Base-by-base conservation (phyloP, 495 filamentous ascomycete species). In the Penicillium alfredii region DNA sequence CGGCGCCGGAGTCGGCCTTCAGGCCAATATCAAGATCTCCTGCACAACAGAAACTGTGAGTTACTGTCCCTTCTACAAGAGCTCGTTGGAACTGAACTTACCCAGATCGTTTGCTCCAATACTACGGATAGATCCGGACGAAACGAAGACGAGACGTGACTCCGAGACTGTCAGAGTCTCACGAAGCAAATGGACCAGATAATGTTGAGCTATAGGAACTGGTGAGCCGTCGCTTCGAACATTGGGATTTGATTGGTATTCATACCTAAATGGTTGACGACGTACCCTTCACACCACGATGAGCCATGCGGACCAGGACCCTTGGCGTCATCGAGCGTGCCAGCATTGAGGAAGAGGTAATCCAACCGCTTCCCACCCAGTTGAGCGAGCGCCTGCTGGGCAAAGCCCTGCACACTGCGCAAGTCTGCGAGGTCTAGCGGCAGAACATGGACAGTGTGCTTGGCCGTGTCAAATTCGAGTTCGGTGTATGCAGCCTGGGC, bases 211-310 rank as follows among this genome's bases (percentile, higher is more conserved):
- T 58, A 17, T 27, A 20, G n/a, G n/a, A n/a, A n/a, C n/a, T n/a
- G n/a, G n/a, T n/a, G n/a, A n/a, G n/a, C n/a, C n/a, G n/a, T n/a
- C n/a, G n/a, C n/a, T n/a, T n/a, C n/a, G n/a, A n/a, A n/a, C n/a
- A n/a, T n/a, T n/a, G n/a, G n/a, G n/a, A n/a, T n/a, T n/a, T n/a
- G n/a, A n/a, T n/a, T n/a, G n/a, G n/a, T n/a, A n/a, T n/a, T n/a
- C 52, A 33, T 49, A 59, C 55, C 32, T 8, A 59, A 40, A 38
- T 59, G 55, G 23, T 59, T 59, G 8, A 56, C 52, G 8, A 59
- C 31, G 17, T 42, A 53, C 1, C 44, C 36, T 18, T 38, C 38
- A 16, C 52, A 56, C 55, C 55, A 59, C 22, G 46, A 35, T 9
- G 55, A 59, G 3, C 55, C 55, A 33, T 54, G 33, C 13, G 55